phyloP scores from a whole-genome alignment of 306 rosid genomes.

The Castanea crenata region DNA sequence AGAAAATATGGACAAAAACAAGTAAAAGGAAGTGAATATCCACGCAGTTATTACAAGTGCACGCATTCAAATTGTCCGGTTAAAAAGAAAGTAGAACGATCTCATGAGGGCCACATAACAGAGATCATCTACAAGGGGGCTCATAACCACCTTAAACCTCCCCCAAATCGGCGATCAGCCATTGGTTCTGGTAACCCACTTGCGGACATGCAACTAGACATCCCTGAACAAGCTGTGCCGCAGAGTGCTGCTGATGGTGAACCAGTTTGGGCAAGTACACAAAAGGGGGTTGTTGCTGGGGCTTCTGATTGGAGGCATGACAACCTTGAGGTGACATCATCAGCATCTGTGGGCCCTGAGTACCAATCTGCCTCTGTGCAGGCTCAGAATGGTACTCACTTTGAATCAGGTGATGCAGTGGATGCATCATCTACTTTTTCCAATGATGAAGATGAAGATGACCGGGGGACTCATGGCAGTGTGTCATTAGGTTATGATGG shows the following conservation, averaged over 20 bases:
- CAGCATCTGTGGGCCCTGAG: conserved; percentile 62
- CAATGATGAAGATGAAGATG: conserved; percentile 90
- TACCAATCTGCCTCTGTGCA: conserved; percentile 60
- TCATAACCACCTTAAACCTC: conserved; percentile 86
- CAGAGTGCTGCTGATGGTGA: conserved; percentile 57
- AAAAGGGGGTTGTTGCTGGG: conserved; percentile 47
- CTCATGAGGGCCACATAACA: conserved; percentile 89
- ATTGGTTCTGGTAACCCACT: conserved; percentile 54
- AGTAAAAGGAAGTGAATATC: conserved; percentile 95
- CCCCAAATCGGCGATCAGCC: conserved; percentile 70
- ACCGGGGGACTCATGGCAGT: conserved; percentile 86
- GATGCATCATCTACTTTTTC: conserved; percentile 90
- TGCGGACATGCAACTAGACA: conserved; percentile 62
- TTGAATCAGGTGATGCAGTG: conserved; percentile 69
- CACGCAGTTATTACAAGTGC: conserved; percentile 93
- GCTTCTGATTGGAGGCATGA: conserved; percentile 68
- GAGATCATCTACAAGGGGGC: conserved; percentile 93
- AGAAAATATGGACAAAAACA: conserved; percentile 97
- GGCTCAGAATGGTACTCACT: conserved; percentile 59
- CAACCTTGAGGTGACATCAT: conserved; percentile 78
- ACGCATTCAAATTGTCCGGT: conserved; percentile 82
- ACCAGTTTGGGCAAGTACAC: conserved; percentile 49
- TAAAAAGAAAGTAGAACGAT: conserved; percentile 90
- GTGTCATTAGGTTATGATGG: conserved; percentile 77
- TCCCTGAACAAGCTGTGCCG: conserved; percentile 54